Conservation (phyloP, 306 rosid genomes). For the Lupinus albus region DNA sequence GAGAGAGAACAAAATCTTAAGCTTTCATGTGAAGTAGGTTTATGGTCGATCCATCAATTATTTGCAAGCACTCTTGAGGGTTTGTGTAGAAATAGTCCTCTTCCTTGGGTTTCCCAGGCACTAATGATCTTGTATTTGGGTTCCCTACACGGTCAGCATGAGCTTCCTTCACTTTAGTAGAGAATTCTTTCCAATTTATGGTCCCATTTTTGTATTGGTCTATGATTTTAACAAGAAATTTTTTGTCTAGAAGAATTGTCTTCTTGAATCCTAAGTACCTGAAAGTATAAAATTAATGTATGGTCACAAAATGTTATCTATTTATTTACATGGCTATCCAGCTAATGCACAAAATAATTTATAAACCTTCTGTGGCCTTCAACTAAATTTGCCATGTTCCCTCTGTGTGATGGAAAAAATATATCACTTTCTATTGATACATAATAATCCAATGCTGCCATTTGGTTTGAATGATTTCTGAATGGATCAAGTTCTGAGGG, state of each 20-base stretch:
- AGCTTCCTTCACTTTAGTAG: slow-evolving; percentile 51
- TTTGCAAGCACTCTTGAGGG: slow-evolving; percentile 61
- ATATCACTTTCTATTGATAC: slow-evolving; percentile 78
- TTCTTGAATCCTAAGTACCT: slow-evolving; percentile 74
- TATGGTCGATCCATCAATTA: slow-evolving; percentile 4
- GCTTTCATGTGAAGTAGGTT: not conserved
- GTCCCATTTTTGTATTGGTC: slow-evolving; percentile 56
- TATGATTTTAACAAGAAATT: slow-evolving; percentile 54
- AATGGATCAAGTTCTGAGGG: slow-evolving; percentile 63
- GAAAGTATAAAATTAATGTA: slow-evolving; percentile 4
- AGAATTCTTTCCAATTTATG: slow-evolving; percentile 63
- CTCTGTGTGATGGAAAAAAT: slow-evolving; percentile 67
- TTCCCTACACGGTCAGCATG: slow-evolving; percentile 60
- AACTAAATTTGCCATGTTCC: slow-evolving; percentile 84
- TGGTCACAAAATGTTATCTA: not conserved
- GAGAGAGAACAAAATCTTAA: not conserved
- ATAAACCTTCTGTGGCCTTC: slow-evolving; percentile 78
- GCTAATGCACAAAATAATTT: not conserved
- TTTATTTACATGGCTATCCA: not conserved
- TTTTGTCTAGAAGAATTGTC: slow-evolving; percentile 64
- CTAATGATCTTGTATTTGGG: slow-evolving; percentile 51
- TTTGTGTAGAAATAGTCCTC: slow-evolving; percentile 86
- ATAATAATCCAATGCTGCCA: slow-evolving; percentile 80
- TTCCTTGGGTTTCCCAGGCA: slow-evolving; percentile 63
- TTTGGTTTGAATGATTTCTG: slow-evolving; percentile 70